These are phyloP conservation scores for Tetracladium maxilliforme DNA, from an alignment of 2,329 filamentous ascomycete genomes.

Conservation along the genomic window DNA sequence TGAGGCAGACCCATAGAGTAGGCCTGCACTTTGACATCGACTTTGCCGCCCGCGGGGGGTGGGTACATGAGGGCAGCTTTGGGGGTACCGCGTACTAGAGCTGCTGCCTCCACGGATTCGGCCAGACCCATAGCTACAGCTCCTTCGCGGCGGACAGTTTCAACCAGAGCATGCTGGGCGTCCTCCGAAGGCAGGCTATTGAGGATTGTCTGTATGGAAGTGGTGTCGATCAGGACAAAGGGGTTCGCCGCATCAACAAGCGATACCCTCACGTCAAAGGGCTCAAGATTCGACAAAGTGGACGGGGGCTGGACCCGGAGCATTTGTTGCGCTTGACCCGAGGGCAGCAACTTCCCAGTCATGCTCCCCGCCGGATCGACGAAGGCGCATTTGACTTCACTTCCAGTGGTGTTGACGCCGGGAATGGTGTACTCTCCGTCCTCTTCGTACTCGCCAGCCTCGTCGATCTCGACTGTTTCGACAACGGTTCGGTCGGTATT, in stretches of 20 bases:
- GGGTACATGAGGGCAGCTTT: conserved; percentile 40
- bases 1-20: conserved; percentile 35
- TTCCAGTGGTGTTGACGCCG: conserved; percentile 37
- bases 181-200: conserved; percentile 18
- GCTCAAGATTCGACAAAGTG: too few relatives aligned
- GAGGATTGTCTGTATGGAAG: conserved; percentile 28
- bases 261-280: conserved; percentile 16
- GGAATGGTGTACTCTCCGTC: conserved; percentile 40
- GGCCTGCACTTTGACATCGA: conserved; percentile 26
- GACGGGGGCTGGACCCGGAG: neutral
- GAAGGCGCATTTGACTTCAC: conserved; percentile 42
- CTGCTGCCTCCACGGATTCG: conserved; percentile 17
- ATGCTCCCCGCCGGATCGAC: conserved; percentile 43
- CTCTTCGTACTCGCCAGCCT: conserved; percentile 27
- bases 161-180: conserved; percentile 19
- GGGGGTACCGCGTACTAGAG: conserved; percentile 21
- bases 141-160: conserved; percentile 36
- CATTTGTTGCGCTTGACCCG: conserved; percentile 27
- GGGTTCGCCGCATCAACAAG: conserved; percentile 22
- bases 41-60: conserved; percentile 1
- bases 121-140: conserved; percentile 43
- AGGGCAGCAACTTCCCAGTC: conserved; percentile 42
- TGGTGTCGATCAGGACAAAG: conserved; percentile 32
- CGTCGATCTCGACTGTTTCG: conserved; percentile 33
- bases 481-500: conserved; percentile 43